These are phyloP conservation scores for Botrytis sinoallii DNA, from an alignment of 2,329 filamentous ascomycete species.

Conservation along the genomic window DNA sequence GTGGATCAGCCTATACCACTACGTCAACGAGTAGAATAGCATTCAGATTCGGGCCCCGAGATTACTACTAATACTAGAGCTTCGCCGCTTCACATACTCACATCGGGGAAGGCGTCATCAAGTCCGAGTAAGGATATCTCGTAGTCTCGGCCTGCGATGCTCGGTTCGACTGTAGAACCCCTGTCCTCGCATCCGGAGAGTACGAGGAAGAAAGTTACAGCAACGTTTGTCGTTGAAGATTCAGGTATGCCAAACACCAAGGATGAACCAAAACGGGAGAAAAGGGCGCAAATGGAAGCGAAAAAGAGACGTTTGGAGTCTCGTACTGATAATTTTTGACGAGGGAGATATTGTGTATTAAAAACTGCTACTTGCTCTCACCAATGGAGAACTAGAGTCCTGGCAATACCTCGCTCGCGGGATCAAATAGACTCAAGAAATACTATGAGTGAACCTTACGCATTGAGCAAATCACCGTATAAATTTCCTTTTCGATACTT, in stretches of 20 bases:
- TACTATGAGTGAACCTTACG: neutral
- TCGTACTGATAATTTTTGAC: conserved; percentile 11
- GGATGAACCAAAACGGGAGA: neutral
- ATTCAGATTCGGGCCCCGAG: conserved; percentile 3
- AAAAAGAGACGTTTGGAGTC: conserved; percentile 5
- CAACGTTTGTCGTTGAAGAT: neutral
- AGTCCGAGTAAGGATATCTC: neutral
- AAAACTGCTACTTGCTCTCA: neutral
- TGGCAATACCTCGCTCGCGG: neutral
- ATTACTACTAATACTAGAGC: conserved; percentile 2
- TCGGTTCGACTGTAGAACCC: neutral
- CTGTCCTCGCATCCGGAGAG: neutral
- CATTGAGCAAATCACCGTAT: neutral
- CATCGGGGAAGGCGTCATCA: neutral
- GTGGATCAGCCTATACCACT: conserved; percentile 3
- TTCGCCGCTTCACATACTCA: neutral
- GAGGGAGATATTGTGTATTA: neutral
- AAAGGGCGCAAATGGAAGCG: conserved; percentile 10
- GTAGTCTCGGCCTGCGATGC: neutral
- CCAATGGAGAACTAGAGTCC: neutral
- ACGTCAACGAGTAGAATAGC: neutral
- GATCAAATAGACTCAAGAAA: neutral
- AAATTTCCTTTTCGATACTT: neutral
- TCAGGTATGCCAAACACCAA: neutral
- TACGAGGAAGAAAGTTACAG: neutral